Percentiles rank a stretch among this genome's conserved stretches.
Evolutionary conservation across 192 early-diverging fungal species (phyloP).

Genomic region (Backusella westeae): DNA sequence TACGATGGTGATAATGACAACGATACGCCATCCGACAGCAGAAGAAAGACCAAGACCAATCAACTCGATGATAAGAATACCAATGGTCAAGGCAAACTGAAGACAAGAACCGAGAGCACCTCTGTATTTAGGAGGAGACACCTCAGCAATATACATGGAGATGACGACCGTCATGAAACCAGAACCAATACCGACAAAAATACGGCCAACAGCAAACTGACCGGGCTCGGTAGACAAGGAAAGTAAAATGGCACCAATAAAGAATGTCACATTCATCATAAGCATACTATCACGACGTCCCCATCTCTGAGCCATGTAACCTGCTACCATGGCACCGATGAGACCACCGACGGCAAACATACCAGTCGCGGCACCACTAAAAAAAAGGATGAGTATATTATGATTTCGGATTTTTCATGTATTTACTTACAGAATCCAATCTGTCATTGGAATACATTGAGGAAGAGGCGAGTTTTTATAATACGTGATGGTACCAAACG

Average conservation of each 20-base stretch:
- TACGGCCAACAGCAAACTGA: constrained; percentile 42
- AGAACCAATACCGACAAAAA: constrained; percentile 55
- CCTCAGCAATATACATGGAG: constrained; percentile 55
- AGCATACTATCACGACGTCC: constrained; percentile 62
- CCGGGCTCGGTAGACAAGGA: constrained; percentile 20
- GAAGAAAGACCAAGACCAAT: constrained; percentile 40
- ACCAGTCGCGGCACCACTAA: constrained; percentile 51
- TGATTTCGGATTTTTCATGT: constrained; percentile 8
- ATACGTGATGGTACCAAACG: constrained; percentile 16
- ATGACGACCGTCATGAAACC: constrained; percentile 54
- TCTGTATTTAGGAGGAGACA: constrained; percentile 40
- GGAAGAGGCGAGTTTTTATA: constrained; percentile 29
- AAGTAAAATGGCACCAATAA: constrained; percentile 41
- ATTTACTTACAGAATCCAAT: constrained; percentile 47
- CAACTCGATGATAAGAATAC: constrained; percentile 47
- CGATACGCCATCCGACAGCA: constrained; percentile 43
- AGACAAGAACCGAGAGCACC: constrained; percentile 52
- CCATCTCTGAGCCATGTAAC: constrained; percentile 50
- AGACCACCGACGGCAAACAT: constrained; percentile 63
- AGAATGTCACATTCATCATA: constrained; percentile 44
- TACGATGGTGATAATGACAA: constrained; percentile 45
- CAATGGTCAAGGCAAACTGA: constrained; percentile 54
- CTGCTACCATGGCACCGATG: constrained; percentile 61
- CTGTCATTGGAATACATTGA: constrained; percentile 32
- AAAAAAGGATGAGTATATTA: constrained; percentile 12